Percentiles rank a stretch among this genome's conserved stretches.
Evolutionary conservation across 306 rosid genomes (phyloP).

Genomic region (Fragaria vesca): DNA sequence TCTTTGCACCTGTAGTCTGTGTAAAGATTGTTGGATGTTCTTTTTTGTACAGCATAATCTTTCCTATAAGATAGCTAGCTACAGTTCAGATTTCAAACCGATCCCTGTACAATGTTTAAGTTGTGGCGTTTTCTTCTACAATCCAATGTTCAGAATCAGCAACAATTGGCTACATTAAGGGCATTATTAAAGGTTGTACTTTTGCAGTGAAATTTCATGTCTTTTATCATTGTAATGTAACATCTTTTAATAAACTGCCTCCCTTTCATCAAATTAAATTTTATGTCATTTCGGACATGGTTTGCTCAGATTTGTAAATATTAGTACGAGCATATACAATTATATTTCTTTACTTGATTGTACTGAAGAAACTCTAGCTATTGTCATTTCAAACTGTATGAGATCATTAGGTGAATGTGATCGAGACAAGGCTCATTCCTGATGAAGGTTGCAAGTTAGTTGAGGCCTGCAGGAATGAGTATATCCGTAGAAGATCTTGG

Average conservation of each 20-base stretch:
- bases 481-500: neutral
- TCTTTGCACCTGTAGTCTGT: conserved; percentile 6
- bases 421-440: neutral
- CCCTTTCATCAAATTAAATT: neutral
- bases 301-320: neutral
- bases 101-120: neutral
- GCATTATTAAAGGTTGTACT: neutral
- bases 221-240: neutral
- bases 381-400: neutral
- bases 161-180: neutral
- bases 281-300: neutral
- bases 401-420: neutral
- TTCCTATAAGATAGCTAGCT: neutral
- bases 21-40: conserved; percentile 14
- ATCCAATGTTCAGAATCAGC: neutral
- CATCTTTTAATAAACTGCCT: neutral
- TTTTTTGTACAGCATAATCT: conserved; percentile 15
- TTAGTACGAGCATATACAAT: neutral
- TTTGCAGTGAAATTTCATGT: neutral
- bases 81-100: neutral
- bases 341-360: neutral
- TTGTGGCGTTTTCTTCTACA: neutral
- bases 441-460: neutral
- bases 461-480: neutral
- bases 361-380: neutral